Conservation (phyloP, 768 basidiomycete species). For the Lactifluus piperatus region DNA sequence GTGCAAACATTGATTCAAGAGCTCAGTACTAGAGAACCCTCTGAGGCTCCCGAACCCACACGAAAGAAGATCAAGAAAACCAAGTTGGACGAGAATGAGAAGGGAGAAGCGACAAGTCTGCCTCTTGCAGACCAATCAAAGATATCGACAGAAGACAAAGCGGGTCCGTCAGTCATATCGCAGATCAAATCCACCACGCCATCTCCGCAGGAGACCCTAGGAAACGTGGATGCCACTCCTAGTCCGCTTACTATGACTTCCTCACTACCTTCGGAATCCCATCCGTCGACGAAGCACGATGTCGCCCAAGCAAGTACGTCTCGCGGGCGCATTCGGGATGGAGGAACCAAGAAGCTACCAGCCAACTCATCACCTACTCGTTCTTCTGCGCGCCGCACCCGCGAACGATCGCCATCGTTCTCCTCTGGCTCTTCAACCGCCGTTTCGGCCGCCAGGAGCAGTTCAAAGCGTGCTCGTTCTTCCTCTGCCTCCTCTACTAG, state of each 20-base stretch:
- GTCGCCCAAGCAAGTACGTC: background rate
- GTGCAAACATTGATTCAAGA: constrained; percentile 4
- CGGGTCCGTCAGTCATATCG: background rate
- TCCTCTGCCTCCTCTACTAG: constrained; percentile 15
- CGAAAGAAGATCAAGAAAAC: constrained; percentile 14
- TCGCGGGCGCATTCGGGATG: constrained; percentile 7
- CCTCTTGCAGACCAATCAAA: background rate
- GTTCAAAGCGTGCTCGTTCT: constrained; percentile 16
- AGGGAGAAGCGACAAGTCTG: background rate
- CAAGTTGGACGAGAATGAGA: constrained; percentile 4
- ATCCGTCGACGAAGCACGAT: constrained; percentile 2
- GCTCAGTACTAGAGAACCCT: constrained; percentile 1
- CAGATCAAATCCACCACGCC: background rate
- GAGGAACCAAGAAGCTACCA: background rate
- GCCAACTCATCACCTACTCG: constrained; percentile 1
- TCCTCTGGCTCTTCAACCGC: constrained; percentile 18
- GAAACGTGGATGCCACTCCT: constrained; percentile 7
- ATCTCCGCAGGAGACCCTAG: background rate
- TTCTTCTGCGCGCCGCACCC: constrained; percentile 5
- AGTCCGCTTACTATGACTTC: constrained; percentile 17
- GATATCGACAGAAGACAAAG: background rate
- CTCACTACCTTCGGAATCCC: constrained; percentile 10
- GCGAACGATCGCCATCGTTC: constrained; percentile 10
- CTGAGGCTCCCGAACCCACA: constrained; percentile 14
- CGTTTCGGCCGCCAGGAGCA: constrained; percentile 9